phyloP scores from a whole-genome alignment of 371 early-diverging fungal species.

The Lichtheimia hyalospora region DNA sequence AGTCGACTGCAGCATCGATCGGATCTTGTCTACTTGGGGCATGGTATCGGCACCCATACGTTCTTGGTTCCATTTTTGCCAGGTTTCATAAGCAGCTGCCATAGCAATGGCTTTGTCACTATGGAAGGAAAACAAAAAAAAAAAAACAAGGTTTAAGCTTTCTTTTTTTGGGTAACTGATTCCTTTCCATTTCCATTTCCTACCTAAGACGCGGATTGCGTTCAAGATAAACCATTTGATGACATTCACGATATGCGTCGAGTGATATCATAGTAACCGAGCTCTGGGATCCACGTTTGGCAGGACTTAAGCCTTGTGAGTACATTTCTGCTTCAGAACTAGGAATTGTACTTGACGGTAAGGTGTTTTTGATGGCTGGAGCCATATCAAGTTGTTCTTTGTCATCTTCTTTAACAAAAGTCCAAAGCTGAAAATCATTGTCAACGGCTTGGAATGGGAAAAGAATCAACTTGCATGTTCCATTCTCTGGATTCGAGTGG shows the following conservation, averaged over 20 bases:
- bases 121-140: neutral
- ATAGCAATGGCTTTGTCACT: constrained; percentile 52
- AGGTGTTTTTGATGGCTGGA: neutral
- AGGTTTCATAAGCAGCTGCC: constrained; percentile 50
- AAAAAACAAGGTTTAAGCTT: neutral
- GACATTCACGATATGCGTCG: constrained; percentile 39
- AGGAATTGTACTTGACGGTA: constrained; percentile 25
- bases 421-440: constrained; percentile 48
- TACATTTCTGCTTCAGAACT: constrained; percentile 10
- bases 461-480: constrained; percentile 34
- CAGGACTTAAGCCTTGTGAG: constrained; percentile 33
- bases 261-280: constrained; percentile 24
- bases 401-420: constrained; percentile 23
- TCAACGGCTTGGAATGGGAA: constrained; percentile 46
- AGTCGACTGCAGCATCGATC: constrained; percentile 13
- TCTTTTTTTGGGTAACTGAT: no score
- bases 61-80: constrained; percentile 45
- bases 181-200: neutral
- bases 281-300: constrained; percentile 48
- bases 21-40: constrained; percentile 13
- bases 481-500: constrained; percentile 2
- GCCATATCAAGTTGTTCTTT: neutral
- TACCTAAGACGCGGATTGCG: constrained; percentile 28
- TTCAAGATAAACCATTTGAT: constrained; percentile 30
- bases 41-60: constrained; percentile 13